Evolutionary conservation across 257 asterid genomes (phyloP).

Genomic region (Echites panduratus): DNA sequence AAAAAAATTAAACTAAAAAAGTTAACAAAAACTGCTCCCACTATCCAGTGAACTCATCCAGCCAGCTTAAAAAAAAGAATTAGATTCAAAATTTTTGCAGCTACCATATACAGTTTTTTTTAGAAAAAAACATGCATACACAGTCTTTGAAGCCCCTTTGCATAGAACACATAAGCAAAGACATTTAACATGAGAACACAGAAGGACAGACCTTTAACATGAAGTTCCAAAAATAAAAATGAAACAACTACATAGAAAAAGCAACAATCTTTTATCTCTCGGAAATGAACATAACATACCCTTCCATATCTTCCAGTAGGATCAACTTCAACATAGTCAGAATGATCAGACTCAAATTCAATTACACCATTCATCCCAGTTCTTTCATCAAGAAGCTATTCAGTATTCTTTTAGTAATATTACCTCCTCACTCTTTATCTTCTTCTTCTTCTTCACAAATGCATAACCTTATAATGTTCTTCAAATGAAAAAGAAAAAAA

Average conservation of each 20-base stretch:
- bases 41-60: not conserved
- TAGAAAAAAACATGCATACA: conserved; percentile 52
- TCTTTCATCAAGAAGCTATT: not conserved
- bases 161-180: too few relatives aligned
- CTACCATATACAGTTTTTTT: conserved; percentile 13
- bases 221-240: conserved; percentile 6
- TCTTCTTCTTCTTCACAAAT: conserved; percentile 14
- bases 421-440: conserved; percentile 5
- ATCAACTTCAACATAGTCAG: conserved; percentile 86
- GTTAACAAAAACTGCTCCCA: conserved; percentile 12
- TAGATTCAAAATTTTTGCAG: conserved; percentile 12
- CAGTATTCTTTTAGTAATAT: conserved; percentile 7
- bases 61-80: not conserved
- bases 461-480: too few relatives aligned
- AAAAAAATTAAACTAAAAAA: too few relatives aligned
- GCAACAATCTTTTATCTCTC: conserved; percentile 3
- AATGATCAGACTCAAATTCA: conserved; percentile 55
- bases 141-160: conserved; percentile 90
- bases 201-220: not conserved
- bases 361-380: conserved; percentile 53
- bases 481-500: too few relatives aligned
- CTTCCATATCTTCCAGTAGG: conserved; percentile 97
- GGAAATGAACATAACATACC: conserved; percentile 43
- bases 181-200: too few relatives aligned
- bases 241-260: conserved; percentile 1